Base-by-base conservation (phyloP, 75 land plant genomes). In the Cunninghamia lanceolata region DNA sequence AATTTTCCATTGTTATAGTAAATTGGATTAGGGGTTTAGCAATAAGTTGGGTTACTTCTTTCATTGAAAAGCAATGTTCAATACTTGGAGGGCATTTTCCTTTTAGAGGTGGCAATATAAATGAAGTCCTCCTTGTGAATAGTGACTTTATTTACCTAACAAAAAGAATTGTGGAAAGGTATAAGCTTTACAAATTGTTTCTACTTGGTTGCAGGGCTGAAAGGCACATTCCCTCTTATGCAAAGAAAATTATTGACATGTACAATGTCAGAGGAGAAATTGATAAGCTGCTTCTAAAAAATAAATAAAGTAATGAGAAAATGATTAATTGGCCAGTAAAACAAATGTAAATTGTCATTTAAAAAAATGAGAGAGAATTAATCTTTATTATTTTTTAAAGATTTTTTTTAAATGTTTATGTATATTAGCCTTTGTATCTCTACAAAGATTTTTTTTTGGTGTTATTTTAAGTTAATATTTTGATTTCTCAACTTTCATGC, bases 231-330 rank as follows among this genome's bases (percentile, higher is more conserved):
- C 99, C 99, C 19, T 91, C 99, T 40, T 98, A 96, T 82, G 95
- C 99, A 6, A 98, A 97, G 90, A 95, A 93, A 84, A 50, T 98
- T 45, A 95, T 98, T 17, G 94, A 91, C 9, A 87, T 90, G 91
- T 98, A 98, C 85, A 97, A 98, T 85, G 63, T 90, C 84, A 91
- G 93, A 36, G 99, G 97, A 17, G 91, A 93, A 86, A 95, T 98
- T 21, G 93, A 96, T 87, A 84, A 87, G 82, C 90, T 98, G 88
- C 88, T 98, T 59, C 82, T 35, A 77, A 25, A 36, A 89, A 83
- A 30, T 32, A 39, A 50, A 43, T 13, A 8, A 40, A 21, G 21
- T 42, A 80, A 43, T 80, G 45, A 34, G 32, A 71, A 0, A 71
- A 71, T n/a, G 35, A 32, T 71, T 32, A 21, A 10, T 32, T 71